Evolutionary conservation across 345 rosid species (phyloP).

Genomic region (Arabidopsis arenosa): DNA sequence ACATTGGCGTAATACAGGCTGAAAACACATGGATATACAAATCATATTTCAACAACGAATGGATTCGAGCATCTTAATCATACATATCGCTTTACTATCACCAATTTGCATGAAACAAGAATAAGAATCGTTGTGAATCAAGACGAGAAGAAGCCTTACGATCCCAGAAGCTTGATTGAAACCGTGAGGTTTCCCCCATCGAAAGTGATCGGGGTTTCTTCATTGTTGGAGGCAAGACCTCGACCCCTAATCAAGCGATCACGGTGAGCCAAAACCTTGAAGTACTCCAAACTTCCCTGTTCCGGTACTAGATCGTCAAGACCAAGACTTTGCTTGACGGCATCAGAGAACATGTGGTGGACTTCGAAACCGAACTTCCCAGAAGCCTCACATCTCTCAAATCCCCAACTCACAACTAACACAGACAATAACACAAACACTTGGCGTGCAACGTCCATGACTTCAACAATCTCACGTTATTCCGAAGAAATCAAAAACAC

Average conservation of each 20-base stretch:
- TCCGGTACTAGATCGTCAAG: constrained; percentile 30
- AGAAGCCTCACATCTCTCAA: constrained; percentile 38
- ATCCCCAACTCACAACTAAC: constrained; percentile 29
- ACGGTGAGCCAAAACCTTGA: constrained; percentile 62
- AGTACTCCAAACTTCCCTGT: constrained; percentile 33
- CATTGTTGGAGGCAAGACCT: constrained; percentile 53
- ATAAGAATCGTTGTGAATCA: neutral
- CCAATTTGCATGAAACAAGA: neutral
- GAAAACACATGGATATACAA: constrained; percentile 36
- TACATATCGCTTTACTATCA: neutral
- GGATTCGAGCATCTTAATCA: neutral
- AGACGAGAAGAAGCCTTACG: constrained; percentile 46
- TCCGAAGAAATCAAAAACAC: neutral
- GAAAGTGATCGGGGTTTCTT: constrained; percentile 58
- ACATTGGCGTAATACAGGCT: constrained; percentile 87
- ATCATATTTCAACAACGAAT: neutral
- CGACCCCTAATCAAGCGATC: constrained; percentile 75
- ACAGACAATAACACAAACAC: constrained; percentile 41
- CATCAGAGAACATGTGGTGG: constrained; percentile 42
- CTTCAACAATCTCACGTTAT: neutral
- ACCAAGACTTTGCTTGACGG: constrained; percentile 28
- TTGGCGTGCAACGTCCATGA: constrained; percentile 22
- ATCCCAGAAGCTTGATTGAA: constrained; percentile 33
- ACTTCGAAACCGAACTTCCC: constrained; percentile 38
- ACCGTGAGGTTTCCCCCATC: constrained; percentile 62